These are phyloP conservation scores for Pilasporangium apinafurcum DNA, from an alignment of 352 stramenopile genomes.

Conservation along the genomic window DNA sequence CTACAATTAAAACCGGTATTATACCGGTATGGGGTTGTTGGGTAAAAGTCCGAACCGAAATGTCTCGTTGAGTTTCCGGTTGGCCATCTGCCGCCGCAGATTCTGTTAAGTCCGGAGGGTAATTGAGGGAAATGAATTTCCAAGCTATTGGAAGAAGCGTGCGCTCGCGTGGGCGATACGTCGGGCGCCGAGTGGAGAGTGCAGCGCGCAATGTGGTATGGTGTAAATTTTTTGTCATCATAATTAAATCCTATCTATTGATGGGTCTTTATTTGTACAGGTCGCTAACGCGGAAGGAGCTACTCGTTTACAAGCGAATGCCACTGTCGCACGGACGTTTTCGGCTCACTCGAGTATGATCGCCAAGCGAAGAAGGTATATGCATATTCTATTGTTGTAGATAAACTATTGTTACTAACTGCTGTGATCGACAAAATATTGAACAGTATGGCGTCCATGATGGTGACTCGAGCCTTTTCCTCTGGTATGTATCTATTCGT, in stretches of 20 bases:
- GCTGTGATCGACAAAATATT: neutral
- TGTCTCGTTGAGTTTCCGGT: no score
- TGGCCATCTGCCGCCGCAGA: no score
- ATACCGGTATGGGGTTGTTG: no score
- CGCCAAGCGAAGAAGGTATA: constrained; percentile 15
- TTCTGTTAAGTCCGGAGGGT: neutral
- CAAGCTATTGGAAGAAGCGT: constrained; percentile 30
- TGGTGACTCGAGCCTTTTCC: constrained; percentile 32
- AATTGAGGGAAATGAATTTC: constrained; percentile 37
- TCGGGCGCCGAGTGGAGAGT: constrained; percentile 11
- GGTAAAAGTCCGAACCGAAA: no score
- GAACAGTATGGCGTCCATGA: constrained; percentile 19
- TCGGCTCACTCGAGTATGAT: constrained; percentile 17
- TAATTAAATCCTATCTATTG: neutral
- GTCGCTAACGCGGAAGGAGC: constrained; percentile 7
- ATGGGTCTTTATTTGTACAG: neutral
- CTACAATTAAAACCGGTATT: no score
- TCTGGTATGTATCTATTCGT: constrained; percentile 18
- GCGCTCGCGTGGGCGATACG: constrained; percentile 26
- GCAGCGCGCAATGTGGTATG: constrained; percentile 13
- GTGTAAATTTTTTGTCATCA: neutral
- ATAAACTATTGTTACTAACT: neutral
- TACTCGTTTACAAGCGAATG: constrained; percentile 4
- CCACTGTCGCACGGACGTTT: constrained; percentile 12
- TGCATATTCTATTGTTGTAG: neutral